These are phyloP conservation scores for Talaromyces albobiverticillius DNA, from an alignment of 2,329 filamentous ascomycete species.

Conservation along the genomic window DNA sequence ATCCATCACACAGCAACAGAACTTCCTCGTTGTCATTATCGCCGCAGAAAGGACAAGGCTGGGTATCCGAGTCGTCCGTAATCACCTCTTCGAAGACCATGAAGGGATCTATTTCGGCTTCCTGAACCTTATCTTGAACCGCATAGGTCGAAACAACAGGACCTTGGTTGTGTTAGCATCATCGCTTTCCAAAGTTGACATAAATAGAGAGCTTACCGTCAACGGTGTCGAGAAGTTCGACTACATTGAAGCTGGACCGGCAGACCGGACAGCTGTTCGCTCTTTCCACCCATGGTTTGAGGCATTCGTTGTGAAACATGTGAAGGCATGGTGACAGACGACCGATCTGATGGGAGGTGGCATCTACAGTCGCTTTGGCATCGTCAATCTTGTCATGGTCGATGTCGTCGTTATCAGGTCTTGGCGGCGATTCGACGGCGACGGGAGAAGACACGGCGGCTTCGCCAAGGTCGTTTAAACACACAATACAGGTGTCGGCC, in stretches of 20 bases:
- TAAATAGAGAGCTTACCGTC: conserved; percentile 62
- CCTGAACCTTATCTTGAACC: conserved; percentile 60
- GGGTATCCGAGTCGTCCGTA: conserved; percentile 62
- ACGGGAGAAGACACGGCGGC: conserved; percentile 46
- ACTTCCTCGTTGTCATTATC: conserved; percentile 77
- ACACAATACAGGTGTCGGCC: conserved; percentile 70
- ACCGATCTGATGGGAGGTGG: conserved; percentile 47
- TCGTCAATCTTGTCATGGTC: conserved; percentile 17
- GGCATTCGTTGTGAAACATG: conserved; percentile 85
- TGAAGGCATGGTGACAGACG: conserved; percentile 77
- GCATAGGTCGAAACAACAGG: conserved; percentile 57
- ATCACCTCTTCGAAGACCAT: conserved; percentile 64
- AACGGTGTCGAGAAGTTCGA: conserved; percentile 75
- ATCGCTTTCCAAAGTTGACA: background rate
- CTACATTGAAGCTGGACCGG: conserved; percentile 83
- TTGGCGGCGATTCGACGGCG: conserved; percentile 41
- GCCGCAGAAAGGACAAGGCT: conserved; percentile 82
- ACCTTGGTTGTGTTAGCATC: conserved; percentile 38
- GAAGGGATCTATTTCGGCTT: conserved; percentile 76
- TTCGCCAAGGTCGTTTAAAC: conserved; percentile 66
- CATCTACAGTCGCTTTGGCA: conserved; percentile 10
- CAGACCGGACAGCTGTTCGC: conserved; percentile 98
- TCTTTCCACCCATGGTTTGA: conserved; percentile 91
- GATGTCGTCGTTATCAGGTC: conserved; percentile 34
- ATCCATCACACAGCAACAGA: conserved; percentile 85